These are phyloP conservation scores for Edaphochlamys debaryana DNA, from an alignment of 139 green algal genomes.

Conservation along the genomic window DNA sequence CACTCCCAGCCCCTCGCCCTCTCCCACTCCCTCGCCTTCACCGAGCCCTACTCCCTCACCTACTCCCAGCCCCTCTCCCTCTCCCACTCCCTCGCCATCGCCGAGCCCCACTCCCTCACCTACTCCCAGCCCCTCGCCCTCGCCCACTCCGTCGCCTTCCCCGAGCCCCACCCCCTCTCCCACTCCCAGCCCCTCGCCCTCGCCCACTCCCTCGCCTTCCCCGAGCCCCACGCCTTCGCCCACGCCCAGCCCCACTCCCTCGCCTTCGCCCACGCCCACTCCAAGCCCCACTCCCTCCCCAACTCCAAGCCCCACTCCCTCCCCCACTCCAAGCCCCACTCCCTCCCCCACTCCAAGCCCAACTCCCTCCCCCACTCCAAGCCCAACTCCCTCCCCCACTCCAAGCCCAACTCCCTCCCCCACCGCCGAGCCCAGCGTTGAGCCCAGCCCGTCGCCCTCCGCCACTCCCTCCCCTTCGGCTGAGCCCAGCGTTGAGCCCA, in stretches of 20 bases:
- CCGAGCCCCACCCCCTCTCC: background rate
- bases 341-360: background rate
- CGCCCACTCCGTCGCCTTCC: background rate
- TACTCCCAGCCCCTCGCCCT: background rate
- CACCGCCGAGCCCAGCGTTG: too few relatives aligned
- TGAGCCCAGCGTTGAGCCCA: too few relatives aligned
- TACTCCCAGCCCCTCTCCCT: too few relatives aligned
- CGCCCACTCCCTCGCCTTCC: background rate
- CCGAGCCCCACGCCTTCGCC: background rate
- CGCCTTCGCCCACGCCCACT: background rate
- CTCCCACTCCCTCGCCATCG: too few relatives aligned
- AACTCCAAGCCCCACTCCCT: background rate
- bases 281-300: background rate
- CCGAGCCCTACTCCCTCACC: too few relatives aligned
- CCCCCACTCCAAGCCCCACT: background rate
- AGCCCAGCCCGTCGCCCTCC: too few relatives aligned
- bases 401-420: too few relatives aligned
- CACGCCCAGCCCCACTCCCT: background rate
- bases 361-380: background rate
- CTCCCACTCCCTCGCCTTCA: too few relatives aligned
- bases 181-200: background rate
- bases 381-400: background rate
- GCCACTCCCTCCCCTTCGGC: too few relatives aligned
- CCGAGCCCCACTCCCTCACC: background rate
- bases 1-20: too few relatives aligned